phyloP scores from a whole-genome alignment of 2,329 filamentous ascomycete genomes.

The Paecilomyces dactylethromorphus region DNA sequence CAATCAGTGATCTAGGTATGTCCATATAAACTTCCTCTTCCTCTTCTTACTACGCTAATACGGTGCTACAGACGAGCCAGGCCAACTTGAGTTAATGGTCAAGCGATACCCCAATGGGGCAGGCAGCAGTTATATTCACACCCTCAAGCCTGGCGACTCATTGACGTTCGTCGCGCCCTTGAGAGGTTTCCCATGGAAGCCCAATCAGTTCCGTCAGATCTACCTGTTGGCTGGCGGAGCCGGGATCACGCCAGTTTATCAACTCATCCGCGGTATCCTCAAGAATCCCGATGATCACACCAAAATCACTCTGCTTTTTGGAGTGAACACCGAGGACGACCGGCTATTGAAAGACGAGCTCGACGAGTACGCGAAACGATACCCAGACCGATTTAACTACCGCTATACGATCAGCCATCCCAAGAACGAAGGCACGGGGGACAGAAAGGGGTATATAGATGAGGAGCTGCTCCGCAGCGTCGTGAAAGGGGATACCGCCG shows the following conservation, averaged over 20 bases:
- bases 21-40: not conserved
- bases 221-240: constrained; percentile 64
- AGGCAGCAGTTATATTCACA: constrained; percentile 60
- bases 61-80: constrained; percentile 43
- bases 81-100: constrained; percentile 57
- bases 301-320: constrained; percentile 58
- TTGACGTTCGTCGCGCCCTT: constrained; percentile 54
- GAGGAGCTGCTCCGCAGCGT: constrained; percentile 49
- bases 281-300: constrained; percentile 56
- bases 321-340: constrained; percentile 59
- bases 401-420: constrained; percentile 51
- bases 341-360: constrained; percentile 54
- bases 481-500: constrained; percentile 32
- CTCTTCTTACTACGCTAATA: constrained; percentile 1
- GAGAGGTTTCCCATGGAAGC: constrained; percentile 49
- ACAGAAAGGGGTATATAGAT: constrained; percentile 52
- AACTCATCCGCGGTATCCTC: constrained; percentile 58
- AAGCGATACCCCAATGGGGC: constrained; percentile 63
- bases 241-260: constrained; percentile 65
- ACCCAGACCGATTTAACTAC: constrained; percentile 51
- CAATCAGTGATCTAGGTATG: constrained; percentile 49
- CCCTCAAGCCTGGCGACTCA: constrained; percentile 54
- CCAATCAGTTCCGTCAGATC: constrained; percentile 46
- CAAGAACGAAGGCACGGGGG: constrained; percentile 32
- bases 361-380: constrained; percentile 42